Conservation (phyloP, 1,139 yeast genomes). For the Suhomyces choctaworum region DNA sequence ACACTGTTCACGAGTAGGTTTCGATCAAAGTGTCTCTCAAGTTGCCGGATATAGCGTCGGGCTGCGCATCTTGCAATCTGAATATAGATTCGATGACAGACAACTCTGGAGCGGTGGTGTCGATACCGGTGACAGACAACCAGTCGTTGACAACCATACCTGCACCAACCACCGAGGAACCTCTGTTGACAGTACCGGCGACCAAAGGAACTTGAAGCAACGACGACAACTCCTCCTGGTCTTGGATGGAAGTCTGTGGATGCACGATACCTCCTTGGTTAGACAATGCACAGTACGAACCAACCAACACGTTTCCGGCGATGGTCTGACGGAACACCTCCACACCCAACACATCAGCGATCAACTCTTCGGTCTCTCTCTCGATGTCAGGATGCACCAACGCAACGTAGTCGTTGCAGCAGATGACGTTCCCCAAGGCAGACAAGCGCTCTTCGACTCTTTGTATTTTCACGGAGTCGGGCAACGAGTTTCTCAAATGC, state of each 20-base stretch:
- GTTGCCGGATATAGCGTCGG: slow-evolving; percentile 78
- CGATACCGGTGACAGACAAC: slow-evolving; percentile 95
- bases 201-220: slow-evolving; percentile 95
- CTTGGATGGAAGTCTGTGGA: slow-evolving; percentile 96
- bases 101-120: slow-evolving; percentile 97
- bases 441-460: slow-evolving; percentile 97
- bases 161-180: slow-evolving; percentile 96
- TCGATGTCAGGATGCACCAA: slow-evolving; percentile 98
- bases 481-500: slow-evolving; percentile 95
- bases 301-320: slow-evolving; percentile 96
- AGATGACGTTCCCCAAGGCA: slow-evolving; percentile 95
- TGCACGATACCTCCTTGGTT: slow-evolving; percentile 99
- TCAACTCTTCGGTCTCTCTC: slow-evolving; percentile 97
- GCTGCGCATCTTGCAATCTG: slow-evolving; percentile 86
- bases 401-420: slow-evolving; percentile 99
- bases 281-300: slow-evolving; percentile 90
- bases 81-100: slow-evolving; percentile 96
- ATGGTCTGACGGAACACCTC: slow-evolving; percentile 99
- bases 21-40: slow-evolving; percentile 90
- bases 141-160: slow-evolving; percentile 99
- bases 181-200: slow-evolving; percentile 98
- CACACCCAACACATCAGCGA: slow-evolving; percentile 98
- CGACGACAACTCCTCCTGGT: slow-evolving; percentile 96
- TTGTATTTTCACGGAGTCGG: slow-evolving; percentile 95
- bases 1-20: slow-evolving; percentile 52